Evolutionary conservation across 768 basidiomycete species (phyloP).

Genomic region (Leccinum olivaceopallidum): DNA sequence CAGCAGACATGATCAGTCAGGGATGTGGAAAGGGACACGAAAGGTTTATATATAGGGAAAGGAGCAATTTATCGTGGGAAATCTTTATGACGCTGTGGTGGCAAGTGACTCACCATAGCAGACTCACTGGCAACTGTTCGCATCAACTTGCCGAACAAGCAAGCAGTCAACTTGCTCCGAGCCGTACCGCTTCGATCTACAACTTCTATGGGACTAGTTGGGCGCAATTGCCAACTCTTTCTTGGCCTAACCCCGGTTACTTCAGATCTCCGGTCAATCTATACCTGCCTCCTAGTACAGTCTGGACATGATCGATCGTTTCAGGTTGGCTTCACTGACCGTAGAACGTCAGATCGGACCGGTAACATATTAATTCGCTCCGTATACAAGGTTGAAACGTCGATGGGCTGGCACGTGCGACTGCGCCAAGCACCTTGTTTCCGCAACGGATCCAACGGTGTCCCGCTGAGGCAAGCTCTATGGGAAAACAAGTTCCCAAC

Average conservation of each 20-base stretch:
- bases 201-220: too few species aligned
- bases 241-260: not conserved
- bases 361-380: not conserved
- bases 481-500: not conserved
- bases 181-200: too few species aligned
- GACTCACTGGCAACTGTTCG: too few species aligned
- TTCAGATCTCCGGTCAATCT: not conserved
- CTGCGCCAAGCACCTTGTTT: not conserved
- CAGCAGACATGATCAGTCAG: conserved; percentile 1
- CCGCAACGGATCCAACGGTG: conserved; percentile 4
- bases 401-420: not conserved
- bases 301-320: conserved; percentile 5
- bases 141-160: too few species aligned
- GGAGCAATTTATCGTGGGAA: conserved; percentile 24
- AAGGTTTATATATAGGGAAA: conserved; percentile 17
- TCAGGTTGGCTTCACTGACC: not conserved
- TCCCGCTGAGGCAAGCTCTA: not conserved
- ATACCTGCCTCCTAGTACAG: too few species aligned
- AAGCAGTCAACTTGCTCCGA: too few species aligned
- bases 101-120: too few species aligned
- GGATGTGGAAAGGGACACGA: not conserved
- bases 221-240: too few species aligned
- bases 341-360: not conserved
- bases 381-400: conserved; percentile 4
- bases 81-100: not conserved